Conservation (phyloP, 768 basidiomycete species). For the Suillus luteus region DNA sequence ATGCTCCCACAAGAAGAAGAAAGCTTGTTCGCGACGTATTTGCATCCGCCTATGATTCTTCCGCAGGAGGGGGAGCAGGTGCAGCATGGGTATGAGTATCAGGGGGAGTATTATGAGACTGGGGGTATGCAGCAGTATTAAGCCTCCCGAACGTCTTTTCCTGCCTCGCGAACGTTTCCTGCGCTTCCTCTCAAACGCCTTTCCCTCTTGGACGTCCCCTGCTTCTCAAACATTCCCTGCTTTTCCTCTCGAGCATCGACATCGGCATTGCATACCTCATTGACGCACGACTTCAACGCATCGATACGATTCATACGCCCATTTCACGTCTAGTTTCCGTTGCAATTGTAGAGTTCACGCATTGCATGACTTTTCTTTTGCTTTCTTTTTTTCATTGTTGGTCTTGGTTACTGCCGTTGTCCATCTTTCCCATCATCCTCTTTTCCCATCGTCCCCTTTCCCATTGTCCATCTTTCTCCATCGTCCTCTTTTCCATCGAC, state of each 20-base stretch:
- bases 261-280: not conserved
- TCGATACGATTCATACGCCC: not conserved
- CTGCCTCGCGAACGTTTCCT: not conserved
- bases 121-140: slow-evolving; percentile 37
- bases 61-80: slow-evolving; percentile 38
- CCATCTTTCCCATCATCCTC: not conserved
- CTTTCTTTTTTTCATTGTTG: not conserved
- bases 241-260: not conserved
- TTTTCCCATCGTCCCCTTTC: not conserved
- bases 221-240: no score
- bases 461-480: not conserved
- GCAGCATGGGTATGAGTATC: slow-evolving; percentile 20
- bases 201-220: slow-evolving; percentile 8
- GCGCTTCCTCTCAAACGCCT: not conserved
- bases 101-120: slow-evolving; percentile 37
- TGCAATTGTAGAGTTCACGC: slow-evolving; percentile 4
- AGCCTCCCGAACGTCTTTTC: slow-evolving; percentile 6
- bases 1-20: slow-evolving; percentile 68
- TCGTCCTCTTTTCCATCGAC: not conserved
- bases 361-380: not conserved
- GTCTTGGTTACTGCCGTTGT: not conserved
- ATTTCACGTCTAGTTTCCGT: no score
- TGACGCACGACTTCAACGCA: slow-evolving; percentile 7
- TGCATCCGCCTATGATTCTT: slow-evolving; percentile 58
- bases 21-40: slow-evolving; percentile 51